Base-by-base conservation (phyloP, 192 early-diverging fungal genomes). In the Entrophospora sp. region DNA sequence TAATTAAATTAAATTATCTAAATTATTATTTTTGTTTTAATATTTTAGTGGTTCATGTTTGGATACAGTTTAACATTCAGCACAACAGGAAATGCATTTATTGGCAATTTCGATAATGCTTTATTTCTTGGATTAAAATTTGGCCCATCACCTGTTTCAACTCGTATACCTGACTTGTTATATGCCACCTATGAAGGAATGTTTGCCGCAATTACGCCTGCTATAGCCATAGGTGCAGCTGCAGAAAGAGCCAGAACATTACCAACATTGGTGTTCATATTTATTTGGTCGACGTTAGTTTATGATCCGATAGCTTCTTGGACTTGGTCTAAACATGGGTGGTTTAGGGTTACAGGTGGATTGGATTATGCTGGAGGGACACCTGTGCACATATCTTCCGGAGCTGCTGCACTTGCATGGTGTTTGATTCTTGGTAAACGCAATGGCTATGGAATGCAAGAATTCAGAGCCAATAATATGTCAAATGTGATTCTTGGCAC, bases 331-430 rank as follows among this genome's bases (percentile, higher is more conserved):
- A 53, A 77, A 31, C 87, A 86, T 64, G 96, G 96, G 2, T 98
- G 92, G 93, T 76, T 89, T 51, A 77, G 73, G 49, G 83, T 83
- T 36, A 77, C 92, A 77, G 93, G 95, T 37, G 83, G 80, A 27
- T 80, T 95, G 24, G 94, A 99, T 77, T 99, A 91, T 65, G 94
- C 96, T 14, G 96, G 96, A 43, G 94, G 96, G 24, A 92, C 92
- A n/a, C 92, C 94, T 22, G 94, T 99, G 24, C 93, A 99, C 71
- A 89, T 95, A 18, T 78, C 86, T 1, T 93, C 91, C 27, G 96
- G 96, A n/a, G 90, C 88, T 68, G 87, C 90, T 48, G 91, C 88
- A 32, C 78, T 97, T 49, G 96, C 95, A 31, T 94, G 90, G 75
- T 79, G 89, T 20, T 58, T 94, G 32, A 81, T 93, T 12, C 66